phyloP scores from a whole-genome alignment of 352 stramenopile genomes.

The Phytopythium kandeliae region DNA sequence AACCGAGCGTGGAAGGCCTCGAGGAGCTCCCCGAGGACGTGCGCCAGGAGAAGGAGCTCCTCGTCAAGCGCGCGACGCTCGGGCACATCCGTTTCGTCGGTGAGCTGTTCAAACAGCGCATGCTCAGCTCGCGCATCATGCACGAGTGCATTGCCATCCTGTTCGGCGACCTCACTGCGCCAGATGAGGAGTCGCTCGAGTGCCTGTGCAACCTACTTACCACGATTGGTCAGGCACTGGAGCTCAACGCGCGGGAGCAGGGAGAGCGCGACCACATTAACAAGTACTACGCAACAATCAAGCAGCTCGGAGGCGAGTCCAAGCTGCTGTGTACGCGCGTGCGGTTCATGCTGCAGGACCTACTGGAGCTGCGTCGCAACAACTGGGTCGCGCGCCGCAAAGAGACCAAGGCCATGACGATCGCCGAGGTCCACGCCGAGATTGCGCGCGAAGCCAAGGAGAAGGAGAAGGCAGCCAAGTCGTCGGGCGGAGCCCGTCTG shows the following conservation, averaged over 20 bases:
- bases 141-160: constrained; percentile 84
- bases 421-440: constrained; percentile 74
- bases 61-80: constrained; percentile 77
- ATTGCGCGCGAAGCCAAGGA: constrained; percentile 61
- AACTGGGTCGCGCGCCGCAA: constrained; percentile 71
- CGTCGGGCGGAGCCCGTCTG: constrained; percentile 27
- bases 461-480: constrained; percentile 45
- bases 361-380: constrained; percentile 74
- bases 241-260: constrained; percentile 46
- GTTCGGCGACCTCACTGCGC: constrained; percentile 70
- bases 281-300: constrained; percentile 66
- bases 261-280: constrained; percentile 52
- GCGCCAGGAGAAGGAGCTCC: constrained; percentile 66
- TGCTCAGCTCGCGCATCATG: constrained; percentile 95
- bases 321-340: constrained; percentile 71
- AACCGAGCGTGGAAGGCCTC: constrained; percentile 66
- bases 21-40: constrained; percentile 48
- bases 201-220: constrained; percentile 93
- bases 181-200: constrained; percentile 94
- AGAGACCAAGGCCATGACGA: constrained; percentile 82
- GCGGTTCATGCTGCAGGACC: constrained; percentile 81
- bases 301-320: constrained; percentile 56
- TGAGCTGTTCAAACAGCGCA: constrained; percentile 94
- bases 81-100: constrained; percentile 96
- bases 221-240: constrained; percentile 90